A percentile compares a stretch with the other conserved stretches of the same genome.
Conservation (phyloP, 2,329 filamentous ascomycete genomes). For the Penicillium psychrosexuale region DNA sequence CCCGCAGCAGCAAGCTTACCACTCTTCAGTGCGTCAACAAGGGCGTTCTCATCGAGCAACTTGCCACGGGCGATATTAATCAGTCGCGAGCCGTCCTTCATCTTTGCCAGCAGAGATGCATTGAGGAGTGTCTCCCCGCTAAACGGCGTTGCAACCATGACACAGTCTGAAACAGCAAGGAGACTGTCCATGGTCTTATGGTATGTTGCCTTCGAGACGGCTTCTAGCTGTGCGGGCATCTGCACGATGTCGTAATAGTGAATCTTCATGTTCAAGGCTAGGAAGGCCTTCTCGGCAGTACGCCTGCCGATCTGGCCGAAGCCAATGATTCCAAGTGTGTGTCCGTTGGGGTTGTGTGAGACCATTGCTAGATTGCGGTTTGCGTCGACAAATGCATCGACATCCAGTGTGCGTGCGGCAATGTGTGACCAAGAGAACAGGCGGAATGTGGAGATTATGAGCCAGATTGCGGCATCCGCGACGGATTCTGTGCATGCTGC, state of each 20-base stretch:
- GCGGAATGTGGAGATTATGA: constrained; percentile 68
- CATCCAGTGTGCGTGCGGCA: constrained; percentile 51
- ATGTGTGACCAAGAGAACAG: constrained; percentile 62
- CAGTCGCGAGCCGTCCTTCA: constrained; percentile 49
- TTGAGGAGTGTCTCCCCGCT: constrained; percentile 43
- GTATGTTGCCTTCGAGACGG: constrained; percentile 40
- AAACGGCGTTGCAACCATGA: constrained; percentile 49
- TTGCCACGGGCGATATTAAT: constrained; percentile 54
- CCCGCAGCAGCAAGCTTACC: constrained; percentile 50
- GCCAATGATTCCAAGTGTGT: constrained; percentile 64
- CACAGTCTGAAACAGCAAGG: constrained; percentile 44
- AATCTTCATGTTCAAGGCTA: constrained; percentile 65
- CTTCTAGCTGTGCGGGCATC: constrained; percentile 39
- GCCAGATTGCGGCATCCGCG: constrained; percentile 66
- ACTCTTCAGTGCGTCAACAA: constrained; percentile 47
- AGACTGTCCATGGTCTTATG: constrained; percentile 45
- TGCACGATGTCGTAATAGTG: constrained; percentile 52
- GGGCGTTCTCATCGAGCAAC: constrained; percentile 49
- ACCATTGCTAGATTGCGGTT: constrained; percentile 58
- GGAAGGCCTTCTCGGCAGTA: constrained; percentile 57
- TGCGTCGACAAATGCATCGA: constrained; percentile 54
- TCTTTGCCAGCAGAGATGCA: constrained; percentile 41
- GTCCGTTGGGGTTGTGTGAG: constrained; percentile 62
- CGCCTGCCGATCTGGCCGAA: constrained; percentile 64
- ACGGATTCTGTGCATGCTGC: constrained; percentile 69